Conservation (phyloP, 2,329 filamentous ascomycete species). For the Diaporthe citri region DNA sequence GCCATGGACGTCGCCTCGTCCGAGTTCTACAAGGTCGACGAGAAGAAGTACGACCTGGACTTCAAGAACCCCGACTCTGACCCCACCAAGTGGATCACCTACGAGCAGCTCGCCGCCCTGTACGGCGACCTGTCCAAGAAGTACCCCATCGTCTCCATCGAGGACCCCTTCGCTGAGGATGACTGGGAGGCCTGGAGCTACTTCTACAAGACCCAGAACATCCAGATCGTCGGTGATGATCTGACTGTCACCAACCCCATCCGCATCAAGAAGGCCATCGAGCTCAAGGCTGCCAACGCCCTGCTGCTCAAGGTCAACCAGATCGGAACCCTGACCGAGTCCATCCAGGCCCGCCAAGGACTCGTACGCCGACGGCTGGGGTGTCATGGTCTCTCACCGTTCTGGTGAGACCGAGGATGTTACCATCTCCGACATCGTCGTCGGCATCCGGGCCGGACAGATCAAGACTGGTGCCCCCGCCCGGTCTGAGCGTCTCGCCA, state of each 20-base stretch:
- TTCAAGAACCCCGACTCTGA: slow-evolving; percentile 99
- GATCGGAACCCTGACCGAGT: slow-evolving; percentile 98
- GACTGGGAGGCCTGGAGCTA: slow-evolving; percentile 99
- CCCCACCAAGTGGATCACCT: slow-evolving; percentile 96
- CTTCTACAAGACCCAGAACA: slow-evolving; percentile 99
- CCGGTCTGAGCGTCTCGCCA: slow-evolving; percentile 97
- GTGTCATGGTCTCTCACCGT: slow-evolving; percentile 99
- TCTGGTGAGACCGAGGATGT: slow-evolving; percentile 99
- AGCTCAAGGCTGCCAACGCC: slow-evolving; percentile 98
- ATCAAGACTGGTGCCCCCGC: slow-evolving; percentile 99
- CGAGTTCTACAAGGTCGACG: slow-evolving; percentile 98
- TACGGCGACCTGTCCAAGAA: slow-evolving; percentile 91
- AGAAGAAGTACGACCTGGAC: slow-evolving; percentile 99
- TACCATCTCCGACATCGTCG: slow-evolving; percentile 97
- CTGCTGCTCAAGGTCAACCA: slow-evolving; percentile 99
- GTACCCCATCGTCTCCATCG: slow-evolving; percentile 98
- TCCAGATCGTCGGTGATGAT: slow-evolving; percentile 99
- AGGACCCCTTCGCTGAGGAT: slow-evolving; percentile 99
- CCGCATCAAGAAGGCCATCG: slow-evolving; percentile 99
- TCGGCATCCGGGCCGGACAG: slow-evolving; percentile 95
- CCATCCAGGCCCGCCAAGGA: slow-evolving; percentile 99
- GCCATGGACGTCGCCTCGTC: slow-evolving; percentile 99
- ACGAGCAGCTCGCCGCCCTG: slow-evolving; percentile 93
- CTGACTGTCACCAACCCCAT: slow-evolving; percentile 98
- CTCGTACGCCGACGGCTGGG: slow-evolving; percentile 95